These are phyloP conservation scores for Barnettozyma salicaria DNA, from an alignment of 805 yeast species.

Conservation along the genomic window DNA sequence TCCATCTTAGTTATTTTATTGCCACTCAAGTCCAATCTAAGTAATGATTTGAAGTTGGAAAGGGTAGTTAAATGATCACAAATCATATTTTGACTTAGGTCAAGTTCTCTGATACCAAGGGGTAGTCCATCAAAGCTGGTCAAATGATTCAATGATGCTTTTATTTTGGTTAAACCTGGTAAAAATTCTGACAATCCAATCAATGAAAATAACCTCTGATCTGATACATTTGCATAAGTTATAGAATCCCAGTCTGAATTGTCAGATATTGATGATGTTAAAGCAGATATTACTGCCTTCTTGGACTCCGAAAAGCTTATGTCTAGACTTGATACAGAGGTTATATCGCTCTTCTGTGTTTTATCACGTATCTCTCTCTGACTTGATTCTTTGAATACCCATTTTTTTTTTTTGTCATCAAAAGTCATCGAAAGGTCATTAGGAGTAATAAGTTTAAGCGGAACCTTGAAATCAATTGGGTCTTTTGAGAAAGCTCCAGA, in stretches of 20 bases:
- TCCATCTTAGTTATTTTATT: conserved; percentile 34
- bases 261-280: conserved; percentile 34
- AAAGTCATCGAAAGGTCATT: conserved; percentile 21
- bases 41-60: conserved; percentile 20
- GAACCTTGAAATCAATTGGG: conserved; percentile 14
- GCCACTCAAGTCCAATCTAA: conserved; percentile 31
- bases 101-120: conserved; percentile 5
- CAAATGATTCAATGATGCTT: conserved; percentile 14
- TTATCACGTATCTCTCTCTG: conserved; percentile 28
- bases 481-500: too few relatives aligned
- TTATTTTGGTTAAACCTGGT: conserved; percentile 28
- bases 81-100: conserved; percentile 17
- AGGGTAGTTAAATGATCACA: conserved; percentile 19
- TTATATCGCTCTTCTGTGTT: conserved; percentile 31
- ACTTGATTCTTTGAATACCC: conserved; percentile 15
- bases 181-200: conserved; percentile 36
- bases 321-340: conserved; percentile 15
- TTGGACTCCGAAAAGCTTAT: conserved; percentile 43
- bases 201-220: conserved; percentile 31
- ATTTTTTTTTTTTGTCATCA: conserved; percentile 14
- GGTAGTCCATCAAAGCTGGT: conserved; percentile 24
- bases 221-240: conserved; percentile 29
- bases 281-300: conserved; percentile 34
- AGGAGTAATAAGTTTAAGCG: conserved; percentile 21
- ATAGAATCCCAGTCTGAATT: conserved; percentile 37